Evolutionary conservation across 148 eudicot genomes (phyloP).

Genomic region (Chenopodium quinoa): DNA sequence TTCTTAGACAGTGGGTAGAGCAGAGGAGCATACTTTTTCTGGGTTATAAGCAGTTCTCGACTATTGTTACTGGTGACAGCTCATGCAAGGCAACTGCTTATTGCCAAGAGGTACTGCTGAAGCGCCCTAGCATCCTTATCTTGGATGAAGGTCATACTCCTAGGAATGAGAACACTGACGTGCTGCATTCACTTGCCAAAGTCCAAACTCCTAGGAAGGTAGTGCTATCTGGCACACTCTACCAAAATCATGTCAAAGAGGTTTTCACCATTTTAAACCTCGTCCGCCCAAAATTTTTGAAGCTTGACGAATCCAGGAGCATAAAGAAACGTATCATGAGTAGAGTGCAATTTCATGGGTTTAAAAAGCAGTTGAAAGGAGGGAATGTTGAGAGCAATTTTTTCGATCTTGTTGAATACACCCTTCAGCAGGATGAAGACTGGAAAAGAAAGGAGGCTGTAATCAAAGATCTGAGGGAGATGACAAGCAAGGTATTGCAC

Average conservation of each 20-base stretch:
- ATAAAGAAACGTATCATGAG: constrained; percentile 64
- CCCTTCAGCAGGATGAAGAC: constrained; percentile 67
- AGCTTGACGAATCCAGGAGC: constrained; percentile 46
- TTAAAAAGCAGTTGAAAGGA: constrained; percentile 42
- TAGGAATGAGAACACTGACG: constrained; percentile 78
- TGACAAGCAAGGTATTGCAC: constrained; percentile 81
- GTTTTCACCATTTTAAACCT: constrained; percentile 84
- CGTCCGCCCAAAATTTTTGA: constrained; percentile 75
- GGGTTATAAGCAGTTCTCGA: constrained; percentile 76
- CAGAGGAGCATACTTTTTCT: constrained; percentile 67
- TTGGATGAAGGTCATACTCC: constrained; percentile 97
- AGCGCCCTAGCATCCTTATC: constrained; percentile 61
- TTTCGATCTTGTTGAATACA: constrained; percentile 69
- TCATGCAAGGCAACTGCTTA: constrained; percentile 37
- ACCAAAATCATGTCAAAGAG: constrained; percentile 89
- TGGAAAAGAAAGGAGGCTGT: constrained; percentile 56
- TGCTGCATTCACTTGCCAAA: constrained; percentile 62
- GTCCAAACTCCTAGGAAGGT: constrained; percentile 83
- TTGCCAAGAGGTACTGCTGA: constrained; percentile 65
- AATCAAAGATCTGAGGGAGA: constrained; percentile 72
- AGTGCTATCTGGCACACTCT: constrained; percentile 94
- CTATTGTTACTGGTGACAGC: constrained; percentile 60
- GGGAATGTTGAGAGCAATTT: constrained; percentile 53
- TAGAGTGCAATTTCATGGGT: constrained; percentile 42
- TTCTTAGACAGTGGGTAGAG: constrained; percentile 67